Conservation (phyloP, 2,329 filamentous ascomycete genomes). For the Emmonsia crescens region DNA sequence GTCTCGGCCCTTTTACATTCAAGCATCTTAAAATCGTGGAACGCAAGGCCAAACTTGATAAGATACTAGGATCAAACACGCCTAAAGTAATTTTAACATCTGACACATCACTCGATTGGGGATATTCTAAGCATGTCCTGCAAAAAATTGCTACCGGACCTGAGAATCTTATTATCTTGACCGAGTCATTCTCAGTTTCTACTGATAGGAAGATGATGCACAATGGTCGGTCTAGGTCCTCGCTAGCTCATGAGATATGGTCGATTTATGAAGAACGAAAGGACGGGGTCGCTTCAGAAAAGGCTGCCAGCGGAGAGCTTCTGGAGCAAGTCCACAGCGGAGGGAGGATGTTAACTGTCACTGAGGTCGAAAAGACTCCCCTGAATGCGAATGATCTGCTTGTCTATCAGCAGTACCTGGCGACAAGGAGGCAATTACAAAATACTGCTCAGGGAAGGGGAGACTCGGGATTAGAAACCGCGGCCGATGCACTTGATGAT, state of each 20-base stretch:
- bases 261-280: slow-evolving; percentile 62
- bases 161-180: slow-evolving; percentile 77
- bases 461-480: slow-evolving; percentile 59
- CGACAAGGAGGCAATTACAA: slow-evolving; percentile 76
- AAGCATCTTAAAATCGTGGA: slow-evolving; percentile 75
- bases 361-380: slow-evolving; percentile 50
- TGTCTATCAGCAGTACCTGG: slow-evolving; percentile 85
- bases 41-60: slow-evolving; percentile 66
- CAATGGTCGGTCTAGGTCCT: slow-evolving; percentile 32
- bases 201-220: slow-evolving; percentile 16
- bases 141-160: slow-evolving; percentile 62
- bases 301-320: slow-evolving; percentile 43
- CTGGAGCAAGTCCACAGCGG: slow-evolving; percentile 58
- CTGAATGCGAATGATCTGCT: slow-evolving; percentile 65
- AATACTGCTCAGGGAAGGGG: slow-evolving; percentile 64
- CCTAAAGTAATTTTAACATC: slow-evolving; percentile 78
- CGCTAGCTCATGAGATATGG: slow-evolving; percentile 67
- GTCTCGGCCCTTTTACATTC: slow-evolving; percentile 75
- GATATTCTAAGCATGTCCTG: slow-evolving; percentile 75
- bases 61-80: slow-evolving; percentile 45
- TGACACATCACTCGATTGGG: slow-evolving; percentile 86
- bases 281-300: slow-evolving; percentile 52
- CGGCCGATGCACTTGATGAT: slow-evolving; percentile 59
- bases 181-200: slow-evolving; percentile 48
- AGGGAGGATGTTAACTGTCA: slow-evolving; percentile 51